Evolutionary conservation across 2,329 filamentous ascomycete genomes (phyloP).

Genomic region (Cladosporium austrohemisphaericum): DNA sequence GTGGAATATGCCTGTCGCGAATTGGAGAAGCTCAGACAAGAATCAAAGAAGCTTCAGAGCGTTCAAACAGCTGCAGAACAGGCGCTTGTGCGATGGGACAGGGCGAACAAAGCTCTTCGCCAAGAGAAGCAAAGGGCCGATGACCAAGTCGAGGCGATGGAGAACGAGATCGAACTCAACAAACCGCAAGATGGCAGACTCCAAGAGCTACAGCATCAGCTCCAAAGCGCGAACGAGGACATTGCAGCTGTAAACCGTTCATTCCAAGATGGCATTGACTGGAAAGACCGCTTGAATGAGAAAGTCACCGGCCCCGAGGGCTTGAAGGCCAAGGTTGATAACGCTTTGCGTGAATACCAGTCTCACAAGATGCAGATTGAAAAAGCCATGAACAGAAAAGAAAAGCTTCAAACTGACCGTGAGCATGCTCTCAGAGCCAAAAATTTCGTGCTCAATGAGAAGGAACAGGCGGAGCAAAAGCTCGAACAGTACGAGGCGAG

Average conservation of each 20-base stretch:
- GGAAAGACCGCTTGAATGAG: slow-evolving; percentile 43
- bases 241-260: slow-evolving; percentile 41
- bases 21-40: slow-evolving; percentile 49
- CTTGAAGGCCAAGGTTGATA: slow-evolving; percentile 33
- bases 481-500: slow-evolving; percentile 28
- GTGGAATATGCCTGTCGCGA: slow-evolving; percentile 41
- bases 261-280: slow-evolving; percentile 47
- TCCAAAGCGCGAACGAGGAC: slow-evolving; percentile 56
- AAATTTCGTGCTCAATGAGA: slow-evolving; percentile 37
- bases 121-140: slow-evolving; percentile 55
- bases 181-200: slow-evolving; percentile 58
- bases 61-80: slow-evolving; percentile 49
- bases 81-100: slow-evolving; percentile 49
- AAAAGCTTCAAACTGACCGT: slow-evolving; percentile 32
- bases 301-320: slow-evolving; percentile 19
- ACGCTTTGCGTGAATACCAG: slow-evolving; percentile 27
- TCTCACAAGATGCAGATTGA: slow-evolving; percentile 22
- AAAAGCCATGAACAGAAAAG: slow-evolving; percentile 32
- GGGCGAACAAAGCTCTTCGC: slow-evolving; percentile 43
- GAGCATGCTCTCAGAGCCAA: slow-evolving; percentile 38
- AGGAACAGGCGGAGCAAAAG: slow-evolving; percentile 33
- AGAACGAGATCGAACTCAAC: slow-evolving; percentile 59
- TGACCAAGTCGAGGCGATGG: slow-evolving; percentile 61
- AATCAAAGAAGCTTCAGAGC: slow-evolving; percentile 47
- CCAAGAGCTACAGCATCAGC: slow-evolving; percentile 42